phyloP scores from a whole-genome alignment of 225 moss, liverwort and hornwort species.

The Anthoceros angustus region DNA sequence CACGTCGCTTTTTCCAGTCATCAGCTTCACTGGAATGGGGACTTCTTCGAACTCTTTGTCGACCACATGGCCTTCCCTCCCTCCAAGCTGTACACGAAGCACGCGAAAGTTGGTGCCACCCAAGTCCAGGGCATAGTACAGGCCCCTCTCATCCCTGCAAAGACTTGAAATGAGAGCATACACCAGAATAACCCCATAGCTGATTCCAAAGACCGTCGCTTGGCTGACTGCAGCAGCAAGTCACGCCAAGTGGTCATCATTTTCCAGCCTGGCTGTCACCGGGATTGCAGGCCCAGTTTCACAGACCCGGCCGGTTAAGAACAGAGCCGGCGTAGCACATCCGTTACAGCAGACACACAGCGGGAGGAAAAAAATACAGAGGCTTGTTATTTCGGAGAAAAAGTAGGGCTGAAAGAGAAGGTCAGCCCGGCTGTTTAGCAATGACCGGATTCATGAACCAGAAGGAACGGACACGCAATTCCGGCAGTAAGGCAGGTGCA shows the following conservation, averaged over 20 bases:
- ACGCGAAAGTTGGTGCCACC: constrained; percentile 95
- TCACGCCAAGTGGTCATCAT: background rate
- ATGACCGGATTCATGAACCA: too few relatives aligned
- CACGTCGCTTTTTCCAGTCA: constrained; percentile 44
- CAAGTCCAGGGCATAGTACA: constrained; percentile 82
- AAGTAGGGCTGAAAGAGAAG: too few relatives aligned
- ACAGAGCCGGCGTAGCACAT: too few relatives aligned
- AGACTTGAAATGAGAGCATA: constrained; percentile 4
- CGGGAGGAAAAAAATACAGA: too few relatives aligned
- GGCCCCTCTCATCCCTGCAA: constrained; percentile 64
- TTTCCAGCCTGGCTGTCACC: too few relatives aligned
- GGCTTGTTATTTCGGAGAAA: too few relatives aligned
- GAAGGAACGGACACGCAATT: too few relatives aligned
- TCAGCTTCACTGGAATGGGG: constrained; percentile 52
- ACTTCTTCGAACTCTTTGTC: constrained; percentile 74
- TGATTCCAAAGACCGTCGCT: constrained; percentile 6
- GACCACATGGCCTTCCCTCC: constrained; percentile 53
- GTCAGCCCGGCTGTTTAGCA: too few relatives aligned
- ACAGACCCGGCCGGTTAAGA: too few relatives aligned
- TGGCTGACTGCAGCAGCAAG: background rate
- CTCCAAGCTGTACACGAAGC: constrained; percentile 63
- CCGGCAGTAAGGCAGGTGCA: too few relatives aligned
- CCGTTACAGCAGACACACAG: too few relatives aligned
- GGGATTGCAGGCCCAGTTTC: too few relatives aligned
- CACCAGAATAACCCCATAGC: constrained; percentile 7